phyloP scores from a whole-genome alignment of 2,329 filamentous ascomycete genomes.

The Bipolaris bicolor region DNA sequence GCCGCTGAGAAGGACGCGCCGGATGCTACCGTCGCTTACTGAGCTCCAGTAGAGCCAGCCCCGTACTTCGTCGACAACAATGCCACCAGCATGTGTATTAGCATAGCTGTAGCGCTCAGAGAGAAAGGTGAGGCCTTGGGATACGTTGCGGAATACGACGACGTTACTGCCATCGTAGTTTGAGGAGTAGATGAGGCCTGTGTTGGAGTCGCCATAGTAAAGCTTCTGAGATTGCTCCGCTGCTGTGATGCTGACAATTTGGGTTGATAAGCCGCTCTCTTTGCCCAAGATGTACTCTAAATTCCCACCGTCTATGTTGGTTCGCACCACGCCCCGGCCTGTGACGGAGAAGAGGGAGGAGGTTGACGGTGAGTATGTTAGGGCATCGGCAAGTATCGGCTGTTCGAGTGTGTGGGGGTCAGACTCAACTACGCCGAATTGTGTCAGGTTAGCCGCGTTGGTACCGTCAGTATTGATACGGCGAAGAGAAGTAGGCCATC shows the following conservation, averaged over 20 bases:
- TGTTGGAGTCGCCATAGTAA: slow-evolving; percentile 15
- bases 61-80: slow-evolving; percentile 18
- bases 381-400: slow-evolving; percentile 11
- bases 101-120: background rate
- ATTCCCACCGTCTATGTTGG: slow-evolving; percentile 13
- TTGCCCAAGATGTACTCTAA: slow-evolving; percentile 2
- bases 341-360: slow-evolving; percentile 15
- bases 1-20: slow-evolving; percentile 3
- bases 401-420: background rate
- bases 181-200: slow-evolving; percentile 14
- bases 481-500: slow-evolving; percentile 22
- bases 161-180: slow-evolving; percentile 15
- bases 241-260: slow-evolving; percentile 12
- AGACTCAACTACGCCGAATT: slow-evolving; percentile 11
- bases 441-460: slow-evolving; percentile 13
- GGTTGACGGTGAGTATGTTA: slow-evolving; percentile 14
- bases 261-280: background rate
- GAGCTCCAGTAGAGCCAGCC: slow-evolving; percentile 24
- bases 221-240: slow-evolving; percentile 14
- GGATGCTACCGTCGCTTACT: slow-evolving; percentile 15
- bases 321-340: slow-evolving; percentile 18
- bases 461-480: slow-evolving; percentile 15
- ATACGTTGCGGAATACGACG: slow-evolving; percentile 17
- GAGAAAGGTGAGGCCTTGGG: slow-evolving; percentile 11
- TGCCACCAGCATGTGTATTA: slow-evolving; percentile 9